Conservation (phyloP, 768 basidiomycete genomes). For the Suillus subalutaceus region DNA sequence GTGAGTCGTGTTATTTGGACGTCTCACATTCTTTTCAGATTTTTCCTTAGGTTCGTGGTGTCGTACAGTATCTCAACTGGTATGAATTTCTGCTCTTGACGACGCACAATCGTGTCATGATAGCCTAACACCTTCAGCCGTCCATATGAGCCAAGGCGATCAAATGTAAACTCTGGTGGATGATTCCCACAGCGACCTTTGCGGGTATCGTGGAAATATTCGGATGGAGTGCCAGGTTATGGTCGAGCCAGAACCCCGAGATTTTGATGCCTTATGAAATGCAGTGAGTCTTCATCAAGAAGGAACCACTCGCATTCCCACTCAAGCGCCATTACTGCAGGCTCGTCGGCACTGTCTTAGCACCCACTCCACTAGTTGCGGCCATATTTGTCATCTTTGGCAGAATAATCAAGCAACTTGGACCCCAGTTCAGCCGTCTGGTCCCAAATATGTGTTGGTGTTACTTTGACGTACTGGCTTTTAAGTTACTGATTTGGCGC, state of each 20-base stretch:
- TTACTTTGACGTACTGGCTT: not conserved
- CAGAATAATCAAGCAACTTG: conserved; percentile 45
- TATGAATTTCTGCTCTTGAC: conserved; percentile 21
- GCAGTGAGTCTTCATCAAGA: conserved; percentile 36
- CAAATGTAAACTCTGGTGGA: conserved; percentile 52
- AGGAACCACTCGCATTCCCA: not conserved
- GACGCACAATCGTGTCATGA: not conserved
- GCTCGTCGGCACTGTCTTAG: conserved; percentile 46
- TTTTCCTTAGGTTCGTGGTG: conserved; percentile 31
- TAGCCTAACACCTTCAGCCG: conserved; percentile 31
- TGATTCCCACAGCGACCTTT: conserved; percentile 50
- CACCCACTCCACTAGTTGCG: conserved; percentile 59
- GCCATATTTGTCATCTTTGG: conserved; percentile 58
- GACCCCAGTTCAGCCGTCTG: conserved; percentile 54
- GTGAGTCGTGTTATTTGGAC: conserved; percentile 8
- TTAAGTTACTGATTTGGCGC: not conserved
- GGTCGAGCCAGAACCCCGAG: conserved; percentile 41
- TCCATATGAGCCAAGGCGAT: conserved; percentile 51
- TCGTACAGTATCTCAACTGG: conserved; percentile 45
- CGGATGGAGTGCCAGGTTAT: conserved; percentile 59
- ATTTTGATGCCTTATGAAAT: conserved; percentile 41
- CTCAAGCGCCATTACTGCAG: conserved; percentile 13
- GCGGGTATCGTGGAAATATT: conserved; percentile 52
- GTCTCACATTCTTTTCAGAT: not conserved
- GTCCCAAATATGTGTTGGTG: conserved; percentile 31